These are phyloP conservation scores for Aspergillus avenaceus DNA, from an alignment of 495 filamentous ascomycete genomes.

Conservation along the genomic window DNA sequence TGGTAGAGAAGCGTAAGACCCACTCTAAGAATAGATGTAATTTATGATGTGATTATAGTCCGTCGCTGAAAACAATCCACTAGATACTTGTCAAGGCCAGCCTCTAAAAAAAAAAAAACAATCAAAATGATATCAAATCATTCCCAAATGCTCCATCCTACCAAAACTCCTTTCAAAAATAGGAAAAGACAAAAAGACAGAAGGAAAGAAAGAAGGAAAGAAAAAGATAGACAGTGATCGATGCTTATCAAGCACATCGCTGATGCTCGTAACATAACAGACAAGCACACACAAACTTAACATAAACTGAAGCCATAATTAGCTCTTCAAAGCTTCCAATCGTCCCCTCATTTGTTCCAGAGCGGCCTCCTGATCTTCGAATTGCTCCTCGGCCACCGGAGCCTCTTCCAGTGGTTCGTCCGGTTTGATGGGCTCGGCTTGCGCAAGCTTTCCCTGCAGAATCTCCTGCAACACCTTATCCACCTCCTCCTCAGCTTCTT, in stretches of 20 bases:
- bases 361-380: slow-evolving; percentile 81
- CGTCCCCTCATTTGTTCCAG: slow-evolving; percentile 91
- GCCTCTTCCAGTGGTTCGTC: slow-evolving; percentile 55
- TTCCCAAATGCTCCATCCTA: slow-evolving; percentile 10
- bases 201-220: too few relatives aligned
- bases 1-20: too few relatives aligned
- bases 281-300: neutral
- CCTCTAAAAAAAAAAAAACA: slow-evolving; percentile 7
- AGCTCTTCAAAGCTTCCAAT: slow-evolving; percentile 89
- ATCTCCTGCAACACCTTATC: slow-evolving; percentile 91
- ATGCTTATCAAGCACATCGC: neutral
- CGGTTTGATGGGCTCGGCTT: slow-evolving; percentile 53
- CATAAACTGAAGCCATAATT: too few relatives aligned
- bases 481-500: slow-evolving; percentile 86
- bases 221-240: neutral
- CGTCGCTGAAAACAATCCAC: too few relatives aligned
- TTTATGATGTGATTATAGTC: too few relatives aligned
- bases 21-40: too few relatives aligned
- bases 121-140: slow-evolving; percentile 1
- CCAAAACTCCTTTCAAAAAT: slow-evolving; percentile 13
- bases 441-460: slow-evolving; percentile 72
- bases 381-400: slow-evolving; percentile 59
- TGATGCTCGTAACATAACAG: neutral
- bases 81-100: slow-evolving; percentile 10
- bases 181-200: neutral